Evolutionary conservation across 2,329 filamentous ascomycete species (phyloP), one percentile per base, ranked within the genome.

Genomic region (Trichoderma cornu-damae): DNA sequence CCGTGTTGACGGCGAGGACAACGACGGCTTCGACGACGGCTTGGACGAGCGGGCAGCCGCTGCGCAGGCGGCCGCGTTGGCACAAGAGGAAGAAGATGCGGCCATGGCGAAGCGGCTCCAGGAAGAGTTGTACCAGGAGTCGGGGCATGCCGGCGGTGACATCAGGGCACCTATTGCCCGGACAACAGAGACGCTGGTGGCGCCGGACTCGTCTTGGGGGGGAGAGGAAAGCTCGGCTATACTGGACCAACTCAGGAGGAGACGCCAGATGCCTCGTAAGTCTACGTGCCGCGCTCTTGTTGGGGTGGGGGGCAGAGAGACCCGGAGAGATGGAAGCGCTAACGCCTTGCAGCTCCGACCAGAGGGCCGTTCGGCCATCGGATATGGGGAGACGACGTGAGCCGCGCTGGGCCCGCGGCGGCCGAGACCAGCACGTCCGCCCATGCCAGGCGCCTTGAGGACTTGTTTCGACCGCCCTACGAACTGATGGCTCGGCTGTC

Each of bases 21-120:
- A 62, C 16, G 52, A 66, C 24, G 66, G 66, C 26, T 63, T 67
- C 34, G 79, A 81, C 57, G 77, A 77, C 35, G 71, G 75, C 57
- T 68, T 73, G 20, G 42, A 70, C 14, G 67, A 72, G 16, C 69
- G 73, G 16, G 74, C 75, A 16, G 73, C 74, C 3, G 71, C 69
- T 4, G 72, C 72, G 26, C 70, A 72, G 20, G 74, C 71, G 1
- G 73, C 68, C 3, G 68, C 68, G 1, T 73, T 79, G 37, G 83
- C 80, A 14, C 77, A 85, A 53, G 83, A 88, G 63, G 92, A 96
- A 62, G 91, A 96, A 66, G 94, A 99, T 67, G 92, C 90, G 52
- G 92, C 89, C 42, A 93, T 97, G 85, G 94, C 94, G 6, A 84
- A 92, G 70, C 84, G 89, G 58, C 72, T 99, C 59, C 94, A 99